Percentiles rank a stretch among this genome's conserved stretches.
Conservation (phyloP, 371 early-diverging fungal genomes). For the Rhizopus delemar region DNA sequence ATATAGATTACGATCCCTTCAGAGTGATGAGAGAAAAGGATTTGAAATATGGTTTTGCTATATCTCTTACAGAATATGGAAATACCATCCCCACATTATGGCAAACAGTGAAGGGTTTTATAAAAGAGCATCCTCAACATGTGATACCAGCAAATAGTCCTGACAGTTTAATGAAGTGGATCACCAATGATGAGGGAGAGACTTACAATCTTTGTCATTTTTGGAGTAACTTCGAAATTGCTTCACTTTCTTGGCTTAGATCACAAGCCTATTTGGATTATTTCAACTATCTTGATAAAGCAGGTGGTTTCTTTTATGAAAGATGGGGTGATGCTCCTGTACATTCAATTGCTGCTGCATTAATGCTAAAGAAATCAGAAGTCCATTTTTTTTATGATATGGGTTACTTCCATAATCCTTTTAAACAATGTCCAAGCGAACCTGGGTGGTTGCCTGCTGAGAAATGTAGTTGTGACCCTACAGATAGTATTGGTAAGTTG, state of each 20-base stretch:
- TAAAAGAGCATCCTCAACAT: conserved; percentile 53
- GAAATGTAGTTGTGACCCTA: conserved; percentile 64
- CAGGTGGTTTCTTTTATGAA: conserved; percentile 95
- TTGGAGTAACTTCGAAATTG: conserved; percentile 98
- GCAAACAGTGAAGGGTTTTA: conserved; percentile 58
- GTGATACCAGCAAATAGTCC: conserved; percentile 34
- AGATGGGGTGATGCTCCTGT: conserved; percentile 98
- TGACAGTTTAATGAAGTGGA: conserved; percentile 39
- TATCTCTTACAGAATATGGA: conserved; percentile 75
- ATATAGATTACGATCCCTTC: conserved; percentile 93
- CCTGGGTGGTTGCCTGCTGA: conserved; percentile 48
- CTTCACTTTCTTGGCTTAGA: conserved; percentile 78
- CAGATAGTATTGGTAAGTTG: conserved; percentile 53
- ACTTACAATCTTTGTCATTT: conserved; percentile 86
- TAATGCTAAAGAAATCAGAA: conserved; percentile 78
- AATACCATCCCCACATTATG: conserved; percentile 87
- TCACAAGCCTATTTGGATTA: conserved; percentile 74
- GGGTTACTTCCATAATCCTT: conserved; percentile 77
- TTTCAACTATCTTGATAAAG: conserved; percentile 66
- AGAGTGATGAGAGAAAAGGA: conserved; percentile 74
- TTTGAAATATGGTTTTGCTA: conserved; percentile 82
- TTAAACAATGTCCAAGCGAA: conserved; percentile 71
- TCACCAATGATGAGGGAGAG: conserved; percentile 39
- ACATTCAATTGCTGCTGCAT: conserved; percentile 86
- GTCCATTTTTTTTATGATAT: conserved; percentile 94